Base-by-base conservation (phyloP, 176 grass and related monocot species). In the Secale cereale region DNA sequence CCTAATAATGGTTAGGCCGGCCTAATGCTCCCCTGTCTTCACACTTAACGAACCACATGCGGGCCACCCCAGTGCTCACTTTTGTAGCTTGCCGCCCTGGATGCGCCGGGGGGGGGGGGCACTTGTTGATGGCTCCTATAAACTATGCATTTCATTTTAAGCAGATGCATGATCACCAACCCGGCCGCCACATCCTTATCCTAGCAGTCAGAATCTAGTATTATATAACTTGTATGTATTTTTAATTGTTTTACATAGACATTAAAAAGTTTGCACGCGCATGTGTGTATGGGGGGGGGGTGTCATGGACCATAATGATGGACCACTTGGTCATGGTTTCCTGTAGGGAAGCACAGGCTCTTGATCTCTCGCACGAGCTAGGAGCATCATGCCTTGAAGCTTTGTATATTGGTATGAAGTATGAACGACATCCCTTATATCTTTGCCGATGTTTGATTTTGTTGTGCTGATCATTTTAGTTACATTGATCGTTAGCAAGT, bases 101-200 rank as follows among this genome's bases (percentile, higher is more conserved):
- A 87, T 80, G 60, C 89, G 87, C 80, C 81, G 80, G 89, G 80
- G 74, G n/a, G 85, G 80, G 89, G 80, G 74, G n/a, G 48, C 85
- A 87, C 60, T 75, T 78, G 80, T 86, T 73, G 79, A 82, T 90
- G 57, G 71, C 52, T 52, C 70, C 65, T 23, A 57, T 41, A 71
- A 71, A 87, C 10, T 68, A 87, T 43, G 14, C 4, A 22, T 46
- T 41, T 9, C 33, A 19, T 66, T 74, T 15, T 57, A 45, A 29
- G 32, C 43, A 60, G 80, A 72, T 33, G 71, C 71, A 65, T 73
- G 74, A 87, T 85, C 61, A 85, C 78, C 85, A 61, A 78, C 32
- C 82, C 7, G 25, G 41, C 71, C 71, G 71, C 72, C 82, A 74
- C 82, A 82, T 78, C 79, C 87, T 86, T 89, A 89, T 84, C 90